Evolutionary conservation across 805 yeast species (phyloP).

Genomic region (Metschnikowia hibisci): DNA sequence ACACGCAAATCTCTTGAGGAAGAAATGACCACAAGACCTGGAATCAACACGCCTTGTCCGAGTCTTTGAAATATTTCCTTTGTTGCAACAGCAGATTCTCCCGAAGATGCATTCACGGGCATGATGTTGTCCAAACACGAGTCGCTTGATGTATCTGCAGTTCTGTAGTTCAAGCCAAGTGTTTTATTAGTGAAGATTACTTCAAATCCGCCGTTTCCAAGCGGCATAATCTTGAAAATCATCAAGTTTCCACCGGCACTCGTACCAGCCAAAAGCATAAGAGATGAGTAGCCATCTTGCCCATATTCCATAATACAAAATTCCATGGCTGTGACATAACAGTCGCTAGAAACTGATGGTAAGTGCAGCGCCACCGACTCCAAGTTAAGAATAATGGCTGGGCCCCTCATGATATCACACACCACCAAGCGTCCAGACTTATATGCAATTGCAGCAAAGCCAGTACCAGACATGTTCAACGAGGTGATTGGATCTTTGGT

Average conservation of each 20-base stretch:
- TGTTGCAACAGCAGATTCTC: slow-evolving; percentile 63
- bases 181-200: slow-evolving; percentile 48
- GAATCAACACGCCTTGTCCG: slow-evolving; percentile 55
- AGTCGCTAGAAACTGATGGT: slow-evolving; percentile 28
- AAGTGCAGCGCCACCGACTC: slow-evolving; percentile 25
- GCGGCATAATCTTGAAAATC: slow-evolving; percentile 63
- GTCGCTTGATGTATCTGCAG: slow-evolving; percentile 43
- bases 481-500: slow-evolving; percentile 47
- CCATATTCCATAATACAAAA: slow-evolving; percentile 70
- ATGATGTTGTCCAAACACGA: slow-evolving; percentile 52
- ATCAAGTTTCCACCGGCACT: slow-evolving; percentile 63
- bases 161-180: slow-evolving; percentile 33
- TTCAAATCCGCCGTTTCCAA: slow-evolving; percentile 53
- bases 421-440: slow-evolving; percentile 70
- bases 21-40: slow-evolving; percentile 56
- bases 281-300: slow-evolving; percentile 67
- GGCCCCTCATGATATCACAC: slow-evolving; percentile 70
- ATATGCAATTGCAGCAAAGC: slow-evolving; percentile 81
- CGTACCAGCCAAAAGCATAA: slow-evolving; percentile 73
- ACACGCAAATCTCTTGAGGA: slow-evolving; percentile 62
- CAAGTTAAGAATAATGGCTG: slow-evolving; percentile 56
- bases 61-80: slow-evolving; percentile 54
- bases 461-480: slow-evolving; percentile 65
- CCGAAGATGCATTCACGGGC: slow-evolving; percentile 56
- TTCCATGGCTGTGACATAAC: slow-evolving; percentile 56